These are phyloP conservation scores for Blastocystis sp. DNA, from an alignment of 352 stramenopile genomes.

Conservation along the genomic window DNA sequence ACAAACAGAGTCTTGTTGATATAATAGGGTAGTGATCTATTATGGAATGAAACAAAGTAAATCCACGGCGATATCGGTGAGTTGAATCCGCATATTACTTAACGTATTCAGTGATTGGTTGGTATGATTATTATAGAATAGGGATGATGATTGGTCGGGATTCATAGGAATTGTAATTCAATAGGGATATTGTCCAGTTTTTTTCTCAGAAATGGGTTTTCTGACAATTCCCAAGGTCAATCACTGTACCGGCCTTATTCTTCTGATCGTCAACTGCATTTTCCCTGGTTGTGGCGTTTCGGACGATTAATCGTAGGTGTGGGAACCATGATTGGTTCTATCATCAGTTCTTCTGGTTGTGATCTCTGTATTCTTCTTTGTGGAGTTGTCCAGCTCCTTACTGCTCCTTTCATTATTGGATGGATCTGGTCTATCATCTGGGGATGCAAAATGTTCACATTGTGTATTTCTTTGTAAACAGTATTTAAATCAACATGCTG, in stretches of 20 bases:
- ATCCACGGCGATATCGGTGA: too few species aligned
- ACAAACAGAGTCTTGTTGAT: too few species aligned
- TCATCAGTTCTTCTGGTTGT: slow-evolving; percentile 22
- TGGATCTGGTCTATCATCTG: slow-evolving; percentile 48
- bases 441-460: slow-evolving; percentile 45
- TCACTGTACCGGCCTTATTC: slow-evolving; percentile 44
- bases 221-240: slow-evolving; percentile 50
- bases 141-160: too few species aligned
- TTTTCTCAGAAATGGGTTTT: slow-evolving; percentile 45
- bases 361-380: slow-evolving; percentile 47
- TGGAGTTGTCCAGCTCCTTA: slow-evolving; percentile 26
- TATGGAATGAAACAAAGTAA: too few species aligned
- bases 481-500: not conserved
- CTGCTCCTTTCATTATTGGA: slow-evolving; percentile 39
- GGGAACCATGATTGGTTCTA: slow-evolving; percentile 33
- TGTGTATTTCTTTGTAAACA: not conserved
- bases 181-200: too few species aligned
- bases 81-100: too few species aligned
- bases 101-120: too few species aligned
- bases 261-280: slow-evolving; percentile 50
- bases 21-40: too few species aligned
- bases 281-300: not conserved
- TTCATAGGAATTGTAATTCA: too few species aligned
- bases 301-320: not conserved
- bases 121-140: too few species aligned